Conservation (phyloP, 2,329 filamentous ascomycete species). For the Fusarium proliferatum region DNA sequence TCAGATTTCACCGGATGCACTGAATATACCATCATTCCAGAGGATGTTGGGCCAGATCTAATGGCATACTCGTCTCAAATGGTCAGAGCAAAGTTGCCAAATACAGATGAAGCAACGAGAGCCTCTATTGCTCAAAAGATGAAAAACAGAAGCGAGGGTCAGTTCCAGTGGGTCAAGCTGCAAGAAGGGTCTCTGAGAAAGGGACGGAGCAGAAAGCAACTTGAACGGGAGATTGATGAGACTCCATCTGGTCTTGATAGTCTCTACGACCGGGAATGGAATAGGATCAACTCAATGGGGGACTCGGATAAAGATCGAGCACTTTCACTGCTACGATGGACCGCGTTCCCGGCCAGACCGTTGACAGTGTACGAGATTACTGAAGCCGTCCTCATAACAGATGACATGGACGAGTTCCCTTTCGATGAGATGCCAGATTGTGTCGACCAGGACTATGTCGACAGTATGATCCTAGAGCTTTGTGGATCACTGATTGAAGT, state of each 20-base stretch:
- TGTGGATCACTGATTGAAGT: neutral
- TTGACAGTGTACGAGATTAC: neutral
- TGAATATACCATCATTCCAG: neutral
- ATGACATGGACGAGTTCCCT: fast-evolving
- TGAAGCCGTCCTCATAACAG: neutral
- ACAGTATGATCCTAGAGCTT: neutral
- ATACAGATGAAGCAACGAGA: conserved; percentile 34
- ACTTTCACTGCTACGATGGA: conserved; percentile 47
- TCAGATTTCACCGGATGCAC: fast-evolving
- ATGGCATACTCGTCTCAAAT: conserved; percentile 12
- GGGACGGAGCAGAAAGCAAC: conserved; percentile 44
- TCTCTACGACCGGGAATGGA: conserved; percentile 49
- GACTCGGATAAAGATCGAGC: conserved; percentile 27
- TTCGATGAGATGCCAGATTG: neutral
- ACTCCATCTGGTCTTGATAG: conserved; percentile 43
- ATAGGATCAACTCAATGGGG: conserved; percentile 26
- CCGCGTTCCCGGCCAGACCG: conserved; percentile 42
- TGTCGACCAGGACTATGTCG: neutral
- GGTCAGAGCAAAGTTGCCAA: conserved; percentile 43
- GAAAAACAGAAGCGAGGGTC: conserved; percentile 45
- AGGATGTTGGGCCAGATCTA: neutral
- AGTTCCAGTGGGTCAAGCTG: conserved; percentile 50
- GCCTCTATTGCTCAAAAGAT: conserved; percentile 37
- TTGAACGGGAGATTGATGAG: conserved; percentile 44
- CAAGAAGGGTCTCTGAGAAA: conserved; percentile 40